Percentiles rank a stretch among this genome's conserved stretches.
phyloP scores from a whole-genome alignment of 306 rosid genomes.

The Sphenostylis stenocarpa region DNA sequence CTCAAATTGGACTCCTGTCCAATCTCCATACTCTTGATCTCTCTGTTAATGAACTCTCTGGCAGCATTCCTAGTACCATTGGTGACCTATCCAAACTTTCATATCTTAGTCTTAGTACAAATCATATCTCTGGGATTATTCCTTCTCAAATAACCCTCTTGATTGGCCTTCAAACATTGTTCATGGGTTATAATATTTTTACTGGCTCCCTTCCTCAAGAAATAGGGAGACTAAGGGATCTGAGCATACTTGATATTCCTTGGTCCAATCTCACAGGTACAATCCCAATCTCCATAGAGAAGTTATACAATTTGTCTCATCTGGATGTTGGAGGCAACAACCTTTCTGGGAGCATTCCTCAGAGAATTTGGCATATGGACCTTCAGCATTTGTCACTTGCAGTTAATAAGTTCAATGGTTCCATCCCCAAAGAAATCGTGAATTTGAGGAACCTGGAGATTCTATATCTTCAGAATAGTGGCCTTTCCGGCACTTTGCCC shows the following conservation, averaged over 20 bases:
- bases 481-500: background rate
- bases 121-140: background rate
- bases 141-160: background rate
- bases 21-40: background rate
- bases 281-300: background rate
- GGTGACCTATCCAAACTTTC: background rate
- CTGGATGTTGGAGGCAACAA: background rate
- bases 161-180: background rate
- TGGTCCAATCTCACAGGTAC: background rate
- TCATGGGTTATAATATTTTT: background rate
- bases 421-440: background rate
- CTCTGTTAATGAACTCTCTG: background rate
- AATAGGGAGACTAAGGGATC: background rate
- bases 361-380: background rate
- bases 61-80: background rate
- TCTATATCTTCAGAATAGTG: background rate
- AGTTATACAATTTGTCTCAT: background rate
- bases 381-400: background rate
- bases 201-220: constrained; percentile 16
- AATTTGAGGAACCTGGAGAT: background rate
- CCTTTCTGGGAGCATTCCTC: background rate
- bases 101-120: background rate
- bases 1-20: background rate
- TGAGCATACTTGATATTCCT: background rate
- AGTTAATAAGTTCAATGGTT: background rate